A percentile compares a stretch with the other conserved stretches of the same genome.
Evolutionary conservation across 208 protist species (phyloP).

Genomic region (Wallacemonas sp.): DNA sequence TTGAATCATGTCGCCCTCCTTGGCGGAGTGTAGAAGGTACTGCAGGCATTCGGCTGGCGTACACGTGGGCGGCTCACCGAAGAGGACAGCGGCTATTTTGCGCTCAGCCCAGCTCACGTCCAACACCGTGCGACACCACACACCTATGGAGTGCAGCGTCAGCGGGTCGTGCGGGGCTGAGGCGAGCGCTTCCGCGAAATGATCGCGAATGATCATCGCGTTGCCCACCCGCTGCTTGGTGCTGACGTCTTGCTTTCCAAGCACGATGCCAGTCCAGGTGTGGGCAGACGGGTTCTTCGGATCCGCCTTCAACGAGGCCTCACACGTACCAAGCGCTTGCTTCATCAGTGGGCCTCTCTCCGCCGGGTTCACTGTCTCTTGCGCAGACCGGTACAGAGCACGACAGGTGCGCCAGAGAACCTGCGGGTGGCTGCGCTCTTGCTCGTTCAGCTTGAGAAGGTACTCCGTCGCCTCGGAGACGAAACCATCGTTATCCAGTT

Average conservation of each 20-base stretch:
- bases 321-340: conserved; percentile 60
- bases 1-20: conserved; percentile 59
- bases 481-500: conserved; percentile 41
- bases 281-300: conserved; percentile 59
- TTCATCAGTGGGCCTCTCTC: conserved; percentile 45
- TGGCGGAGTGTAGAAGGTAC: conserved; percentile 65
- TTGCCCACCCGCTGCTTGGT: conserved; percentile 91
- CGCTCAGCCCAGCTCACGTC: conserved; percentile 87
- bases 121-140: conserved; percentile 89
- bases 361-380: conserved; percentile 57
- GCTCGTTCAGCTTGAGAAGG: conserved; percentile 48
- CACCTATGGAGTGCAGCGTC: conserved; percentile 88
- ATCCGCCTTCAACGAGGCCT: conserved; percentile 66
- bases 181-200: conserved; percentile 83
- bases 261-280: conserved; percentile 88
- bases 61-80: conserved; percentile 83
- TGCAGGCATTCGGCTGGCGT: conserved; percentile 85
- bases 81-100: conserved; percentile 81
- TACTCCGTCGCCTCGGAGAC: conserved; percentile 60
- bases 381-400: conserved; percentile 71
- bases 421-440: conserved; percentile 57
- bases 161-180: conserved; percentile 78
- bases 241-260: conserved; percentile 62
- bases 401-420: conserved; percentile 83
- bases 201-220: conserved; percentile 79